Base-by-base conservation (phyloP, 208 protist species). In the Trypanosoma brucei region DNA sequence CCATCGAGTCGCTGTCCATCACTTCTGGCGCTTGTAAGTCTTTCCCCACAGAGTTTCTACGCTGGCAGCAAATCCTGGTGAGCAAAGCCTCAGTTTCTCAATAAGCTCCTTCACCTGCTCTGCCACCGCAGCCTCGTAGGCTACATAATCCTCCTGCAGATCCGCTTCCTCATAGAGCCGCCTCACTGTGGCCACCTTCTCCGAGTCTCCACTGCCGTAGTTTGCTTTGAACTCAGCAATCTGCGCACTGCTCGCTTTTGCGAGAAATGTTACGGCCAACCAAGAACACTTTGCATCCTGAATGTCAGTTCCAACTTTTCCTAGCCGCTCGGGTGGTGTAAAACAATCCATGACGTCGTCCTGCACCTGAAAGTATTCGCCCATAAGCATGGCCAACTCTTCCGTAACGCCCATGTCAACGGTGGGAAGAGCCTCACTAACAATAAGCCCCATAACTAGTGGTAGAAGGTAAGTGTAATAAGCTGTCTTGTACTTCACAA, bases 281-380 rank as follows among this genome's bases (percentile, higher is more conserved):
- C 97, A 99, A 7, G 88, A 93, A 77, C 95, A 98, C 82, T 99
- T 99, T 57, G 92, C 92, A 60, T 99, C 98, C 69, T 99, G 86
- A 65, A 99, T 99, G 77, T 99, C 98, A 13, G 95, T 97, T 7
- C 98, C 97, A 55, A 99, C 90, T 79, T 99, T 99, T 59, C 98
- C 98, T 36, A 98, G 88, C 48, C 95, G 83, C 67, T 93, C 84
- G 44, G 96, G 94, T 31, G 94, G 81, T 51, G 90, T 97, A 69
- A 97, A 99, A 68, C 93, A 97, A 80, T 99, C 98, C 76, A 99
- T 94, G 59, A 96, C 97, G 75, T 99, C 98, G 70, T 99, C 98
- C 83, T 98, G 97, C 42, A 97, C 84, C 78, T 98, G 98, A 70
- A 99, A 98, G 72, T 97, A 98, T 72, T 97, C 91, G 54, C 97